Evolutionary conservation across 2,329 filamentous ascomycete genomes (phyloP).

Genomic region (Apiospora rasikravindrae): DNA sequence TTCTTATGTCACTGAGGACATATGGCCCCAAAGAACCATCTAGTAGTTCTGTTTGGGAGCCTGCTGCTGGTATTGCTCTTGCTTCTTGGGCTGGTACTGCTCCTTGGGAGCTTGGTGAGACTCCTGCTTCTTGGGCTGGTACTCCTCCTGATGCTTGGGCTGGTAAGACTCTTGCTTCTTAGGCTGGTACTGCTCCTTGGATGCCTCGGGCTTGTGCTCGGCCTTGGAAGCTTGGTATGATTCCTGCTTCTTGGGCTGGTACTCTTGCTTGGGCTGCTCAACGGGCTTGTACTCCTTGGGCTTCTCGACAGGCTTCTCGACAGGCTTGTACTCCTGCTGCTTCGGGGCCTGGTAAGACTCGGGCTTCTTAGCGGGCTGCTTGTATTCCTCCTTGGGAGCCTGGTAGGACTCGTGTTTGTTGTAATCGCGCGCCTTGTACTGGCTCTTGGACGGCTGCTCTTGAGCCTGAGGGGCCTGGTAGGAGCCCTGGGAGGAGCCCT

Average conservation of each 20-base stretch:
- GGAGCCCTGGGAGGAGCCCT: too few species aligned
- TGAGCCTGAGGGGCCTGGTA: not conserved
- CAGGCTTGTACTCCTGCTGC: not conserved
- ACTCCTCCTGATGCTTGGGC: not conserved
- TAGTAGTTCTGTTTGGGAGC: not conserved
- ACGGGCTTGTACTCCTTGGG: not conserved
- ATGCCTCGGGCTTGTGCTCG: not conserved
- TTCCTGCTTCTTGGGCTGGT: not conserved
- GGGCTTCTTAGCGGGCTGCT: not conserved
- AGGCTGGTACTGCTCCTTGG: not conserved
- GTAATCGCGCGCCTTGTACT: not conserved
- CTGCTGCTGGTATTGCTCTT: not conserved
- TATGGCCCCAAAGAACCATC: not conserved
- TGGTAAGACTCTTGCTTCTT: not conserved
- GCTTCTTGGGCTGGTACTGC: not conserved
- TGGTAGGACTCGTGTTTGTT: not conserved
- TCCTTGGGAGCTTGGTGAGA: not conserved
- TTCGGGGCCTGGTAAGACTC: not conserved
- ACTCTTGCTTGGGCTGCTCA: not conserved
- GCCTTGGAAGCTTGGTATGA: not conserved
- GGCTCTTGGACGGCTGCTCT: not conserved
- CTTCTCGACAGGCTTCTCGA: too few species aligned
- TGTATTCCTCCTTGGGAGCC: not conserved
- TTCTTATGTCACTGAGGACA: not conserved
- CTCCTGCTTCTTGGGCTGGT: not conserved